Evolutionary conservation across 2,329 filamentous ascomycete genomes (phyloP).

Genomic region (Ascochyta fabae): DNA sequence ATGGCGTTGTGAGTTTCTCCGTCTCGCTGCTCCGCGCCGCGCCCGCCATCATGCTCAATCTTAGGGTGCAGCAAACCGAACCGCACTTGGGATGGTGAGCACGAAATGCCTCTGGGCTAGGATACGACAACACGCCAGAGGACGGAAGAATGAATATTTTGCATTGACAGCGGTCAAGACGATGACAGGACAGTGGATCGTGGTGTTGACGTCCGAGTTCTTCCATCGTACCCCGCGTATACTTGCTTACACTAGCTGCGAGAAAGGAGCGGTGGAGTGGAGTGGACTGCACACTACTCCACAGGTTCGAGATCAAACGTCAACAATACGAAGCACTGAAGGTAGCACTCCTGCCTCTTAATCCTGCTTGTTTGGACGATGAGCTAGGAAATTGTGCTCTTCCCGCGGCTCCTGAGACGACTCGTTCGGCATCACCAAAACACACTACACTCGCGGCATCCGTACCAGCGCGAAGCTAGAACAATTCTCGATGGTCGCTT

Average conservation of each 20-base stretch:
- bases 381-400: not conserved
- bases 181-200: slow-evolving; percentile 10
- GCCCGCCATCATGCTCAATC: slow-evolving; percentile 31
- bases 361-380: no score
- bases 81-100: slow-evolving; percentile 25
- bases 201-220: slow-evolving; percentile 1
- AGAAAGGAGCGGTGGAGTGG: slow-evolving; percentile 10
- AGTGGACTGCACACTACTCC: slow-evolving; percentile 1
- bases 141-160: not conserved
- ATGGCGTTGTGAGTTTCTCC: slow-evolving; percentile 22
- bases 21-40: slow-evolving; percentile 20
- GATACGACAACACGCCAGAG: slow-evolving; percentile 9
- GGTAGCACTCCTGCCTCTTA: not conserved
- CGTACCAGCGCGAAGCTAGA: slow-evolving; percentile 6
- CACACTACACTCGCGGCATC: slow-evolving; percentile 1
- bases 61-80: slow-evolving; percentile 27
- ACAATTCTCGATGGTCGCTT: not conserved
- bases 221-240: slow-evolving; percentile 16
- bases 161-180: slow-evolving; percentile 21
- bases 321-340: not conserved
- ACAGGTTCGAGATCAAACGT: slow-evolving; percentile 2
- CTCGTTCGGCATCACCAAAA: not conserved
- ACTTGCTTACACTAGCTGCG: not conserved
- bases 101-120: slow-evolving; percentile 22
- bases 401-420: not conserved